Conservation (phyloP, 2,329 filamentous ascomycete genomes). For the Hymenoscyphus repandus region DNA sequence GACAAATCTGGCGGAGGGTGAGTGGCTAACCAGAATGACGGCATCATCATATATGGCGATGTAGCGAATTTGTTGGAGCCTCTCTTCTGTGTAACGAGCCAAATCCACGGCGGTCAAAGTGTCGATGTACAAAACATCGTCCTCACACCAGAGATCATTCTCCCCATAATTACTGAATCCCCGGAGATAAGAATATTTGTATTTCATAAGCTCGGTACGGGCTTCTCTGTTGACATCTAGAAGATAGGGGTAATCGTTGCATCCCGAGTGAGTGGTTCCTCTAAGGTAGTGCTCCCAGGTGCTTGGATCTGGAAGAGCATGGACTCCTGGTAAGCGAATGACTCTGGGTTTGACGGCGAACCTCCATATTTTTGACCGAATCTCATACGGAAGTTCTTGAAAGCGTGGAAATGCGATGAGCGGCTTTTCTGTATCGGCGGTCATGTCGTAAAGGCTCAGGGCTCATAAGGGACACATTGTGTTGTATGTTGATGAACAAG, state of each 20-base stretch:
- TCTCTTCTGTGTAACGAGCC: neutral
- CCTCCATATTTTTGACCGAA: constrained; percentile 1
- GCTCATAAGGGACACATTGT: neutral
- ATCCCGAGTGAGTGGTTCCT: neutral
- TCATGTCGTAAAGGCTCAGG: neutral
- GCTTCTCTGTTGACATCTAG: constrained; percentile 1
- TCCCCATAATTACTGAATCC: neutral
- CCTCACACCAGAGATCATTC: neutral
- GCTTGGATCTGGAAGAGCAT: neutral
- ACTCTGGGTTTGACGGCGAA: neutral
- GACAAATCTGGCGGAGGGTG: neutral
- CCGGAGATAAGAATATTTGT: neutral
- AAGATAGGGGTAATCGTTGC: neutral
- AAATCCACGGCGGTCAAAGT: neutral
- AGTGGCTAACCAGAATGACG: neutral
- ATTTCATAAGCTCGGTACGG: neutral
- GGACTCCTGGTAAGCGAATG: neutral
- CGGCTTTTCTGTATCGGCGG: neutral
- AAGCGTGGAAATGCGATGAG: neutral
- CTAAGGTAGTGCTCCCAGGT: constrained; percentile 2
- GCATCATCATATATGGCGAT: constrained; percentile 2
- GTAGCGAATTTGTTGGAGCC: neutral
- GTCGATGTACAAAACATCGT: neutral
- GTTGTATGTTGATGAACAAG: neutral
- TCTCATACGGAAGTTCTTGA: neutral